Percentiles rank a stretch among this genome's conserved stretches.
These are phyloP conservation scores for Candida insectalens DNA, from an alignment of 805 yeast species.

Conservation along the genomic window DNA sequence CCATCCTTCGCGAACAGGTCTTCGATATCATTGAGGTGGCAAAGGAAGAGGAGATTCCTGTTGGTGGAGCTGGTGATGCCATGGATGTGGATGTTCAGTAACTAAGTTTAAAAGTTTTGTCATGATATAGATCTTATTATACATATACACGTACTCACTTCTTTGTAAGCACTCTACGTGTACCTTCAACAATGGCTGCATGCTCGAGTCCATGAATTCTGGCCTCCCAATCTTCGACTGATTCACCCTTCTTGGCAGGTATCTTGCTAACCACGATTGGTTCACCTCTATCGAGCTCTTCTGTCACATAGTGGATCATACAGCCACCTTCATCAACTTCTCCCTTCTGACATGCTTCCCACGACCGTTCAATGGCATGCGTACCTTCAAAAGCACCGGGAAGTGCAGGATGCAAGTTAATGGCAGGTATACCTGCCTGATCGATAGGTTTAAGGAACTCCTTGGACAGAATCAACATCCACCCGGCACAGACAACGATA, in stretches of 20 bases:
- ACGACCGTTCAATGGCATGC: conserved; percentile 93
- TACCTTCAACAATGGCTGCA: conserved; percentile 87
- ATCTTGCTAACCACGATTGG: conserved; percentile 80
- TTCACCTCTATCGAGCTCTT: conserved; percentile 89
- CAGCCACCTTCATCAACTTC: conserved; percentile 73
- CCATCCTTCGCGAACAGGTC: conserved; percentile 60
- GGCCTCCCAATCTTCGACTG: conserved; percentile 68
- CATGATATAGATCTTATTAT: neutral
- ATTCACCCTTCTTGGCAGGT: conserved; percentile 59
- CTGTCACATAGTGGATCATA: conserved; percentile 95
- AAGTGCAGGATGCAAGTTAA: conserved; percentile 92
- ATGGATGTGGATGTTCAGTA: conserved; percentile 4
- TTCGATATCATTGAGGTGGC: conserved; percentile 59
- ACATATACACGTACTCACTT: neutral
- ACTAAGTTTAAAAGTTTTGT: no score
- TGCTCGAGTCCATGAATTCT: conserved; percentile 85
- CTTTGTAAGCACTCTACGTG: conserved; percentile 43
- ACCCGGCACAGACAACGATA: conserved; percentile 93
- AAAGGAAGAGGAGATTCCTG: conserved; percentile 36
- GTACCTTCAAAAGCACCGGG: conserved; percentile 98
- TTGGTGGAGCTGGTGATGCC: conserved; percentile 1
- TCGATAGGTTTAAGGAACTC: conserved; percentile 60
- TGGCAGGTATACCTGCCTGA: conserved; percentile 59
- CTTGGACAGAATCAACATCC: conserved; percentile 90
- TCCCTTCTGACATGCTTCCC: conserved; percentile 90